These are phyloP conservation scores for Halocafeteria seosinensis DNA, from an alignment of 108 stramenopile species.

Conservation along the genomic window DNA sequence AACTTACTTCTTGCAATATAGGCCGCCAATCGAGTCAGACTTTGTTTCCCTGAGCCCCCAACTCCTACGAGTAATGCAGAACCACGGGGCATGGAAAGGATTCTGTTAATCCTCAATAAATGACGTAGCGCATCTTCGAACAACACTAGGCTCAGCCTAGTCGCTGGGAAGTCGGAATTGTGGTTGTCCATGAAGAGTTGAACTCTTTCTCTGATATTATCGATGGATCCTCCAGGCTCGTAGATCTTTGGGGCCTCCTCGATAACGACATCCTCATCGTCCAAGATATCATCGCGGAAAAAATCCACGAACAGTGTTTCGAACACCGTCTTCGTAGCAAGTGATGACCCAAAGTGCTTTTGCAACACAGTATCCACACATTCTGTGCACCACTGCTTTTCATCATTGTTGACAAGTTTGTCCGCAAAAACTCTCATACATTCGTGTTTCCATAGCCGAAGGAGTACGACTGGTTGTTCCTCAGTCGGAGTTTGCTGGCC, in stretches of 20 bases:
- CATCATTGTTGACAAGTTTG: slow-evolving; percentile 21
- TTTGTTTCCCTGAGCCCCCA: slow-evolving; percentile 34
- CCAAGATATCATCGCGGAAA: slow-evolving; percentile 29
- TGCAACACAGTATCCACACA: slow-evolving; percentile 6
- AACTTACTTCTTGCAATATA: slow-evolving; percentile 19
- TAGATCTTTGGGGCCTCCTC: slow-evolving; percentile 32
- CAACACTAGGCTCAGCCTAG: slow-evolving; percentile 21
- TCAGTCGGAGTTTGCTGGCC: slow-evolving; percentile 1
- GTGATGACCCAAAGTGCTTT: neutral
- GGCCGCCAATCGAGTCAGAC: slow-evolving; percentile 19
- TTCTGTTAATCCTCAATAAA: slow-evolving; percentile 16
- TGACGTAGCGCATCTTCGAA: slow-evolving; percentile 34
- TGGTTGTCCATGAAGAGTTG: slow-evolving; percentile 10
- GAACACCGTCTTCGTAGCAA: slow-evolving; percentile 1
- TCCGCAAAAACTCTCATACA: slow-evolving; percentile 23
- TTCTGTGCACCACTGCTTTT: slow-evolving; percentile 16
- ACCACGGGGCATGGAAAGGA: slow-evolving; percentile 27
- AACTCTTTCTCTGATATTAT: slow-evolving; percentile 5
- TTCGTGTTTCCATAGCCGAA: slow-evolving; percentile 31
- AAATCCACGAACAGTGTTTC: slow-evolving; percentile 28
- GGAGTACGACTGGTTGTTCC: neutral
- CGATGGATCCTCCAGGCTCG: slow-evolving; percentile 17
- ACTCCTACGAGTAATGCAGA: slow-evolving; percentile 31
- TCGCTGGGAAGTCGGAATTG: slow-evolving; percentile 21
- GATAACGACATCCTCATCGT: slow-evolving; percentile 32